Evolutionary conservation across 208 protist species (phyloP).

Genomic region (Leishmania aethiopica): DNA sequence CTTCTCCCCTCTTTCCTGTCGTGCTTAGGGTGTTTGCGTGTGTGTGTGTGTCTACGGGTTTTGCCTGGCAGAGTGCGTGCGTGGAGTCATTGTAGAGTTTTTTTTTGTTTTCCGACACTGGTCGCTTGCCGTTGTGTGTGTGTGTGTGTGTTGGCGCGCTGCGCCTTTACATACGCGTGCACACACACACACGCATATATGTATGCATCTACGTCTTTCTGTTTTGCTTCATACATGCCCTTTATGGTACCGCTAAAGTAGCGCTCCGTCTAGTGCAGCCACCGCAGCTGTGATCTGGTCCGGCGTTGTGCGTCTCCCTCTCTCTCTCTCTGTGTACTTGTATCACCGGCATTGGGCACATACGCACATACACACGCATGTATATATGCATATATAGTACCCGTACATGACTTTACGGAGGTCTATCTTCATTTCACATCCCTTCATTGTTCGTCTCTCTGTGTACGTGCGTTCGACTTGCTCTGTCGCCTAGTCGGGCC

Average conservation of each 20-base stretch:
- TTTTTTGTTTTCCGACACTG: not conserved
- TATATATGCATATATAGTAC: not conserved
- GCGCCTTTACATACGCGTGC: not conserved
- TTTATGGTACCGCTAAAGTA: not conserved
- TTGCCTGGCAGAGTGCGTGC: not conserved
- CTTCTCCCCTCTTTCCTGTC: too few relatives aligned
- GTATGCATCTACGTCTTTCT: not conserved
- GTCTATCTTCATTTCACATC: not conserved
- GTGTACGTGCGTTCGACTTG: not conserved
- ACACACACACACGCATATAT: not conserved
- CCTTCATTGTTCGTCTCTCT: not conserved
- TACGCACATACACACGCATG: not conserved
- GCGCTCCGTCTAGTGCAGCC: not conserved
- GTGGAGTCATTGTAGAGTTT: too few relatives aligned
- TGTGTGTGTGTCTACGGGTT: too few relatives aligned
- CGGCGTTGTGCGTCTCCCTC: not conserved
- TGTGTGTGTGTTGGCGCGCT: not conserved
- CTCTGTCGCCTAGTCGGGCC: not conserved
- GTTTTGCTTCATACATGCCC: not conserved
- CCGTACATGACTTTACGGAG: not conserved
- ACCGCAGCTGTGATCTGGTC: not conserved
- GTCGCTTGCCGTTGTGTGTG: not conserved
- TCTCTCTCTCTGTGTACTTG: not conserved
- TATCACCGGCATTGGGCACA: not conserved
- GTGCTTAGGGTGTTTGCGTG: too few relatives aligned